Conservation (phyloP, 805 yeast genomes). For the Wickerhamiella alocasiicola region DNA sequence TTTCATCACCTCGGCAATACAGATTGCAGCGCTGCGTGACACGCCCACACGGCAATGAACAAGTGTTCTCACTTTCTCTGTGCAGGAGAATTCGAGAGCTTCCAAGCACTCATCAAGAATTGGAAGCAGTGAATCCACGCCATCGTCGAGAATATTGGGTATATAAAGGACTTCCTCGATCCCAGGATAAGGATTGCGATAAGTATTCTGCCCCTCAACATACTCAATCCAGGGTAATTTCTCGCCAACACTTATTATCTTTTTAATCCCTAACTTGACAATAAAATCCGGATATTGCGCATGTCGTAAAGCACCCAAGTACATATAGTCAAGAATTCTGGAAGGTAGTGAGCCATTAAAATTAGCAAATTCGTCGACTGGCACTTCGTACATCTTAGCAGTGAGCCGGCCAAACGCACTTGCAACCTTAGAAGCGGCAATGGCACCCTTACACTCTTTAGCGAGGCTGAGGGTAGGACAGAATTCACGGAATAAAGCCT, state of each 20-base stretch:
- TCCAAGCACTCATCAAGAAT: slow-evolving; percentile 52
- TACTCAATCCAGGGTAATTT: slow-evolving; percentile 46
- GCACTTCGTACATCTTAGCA: slow-evolving; percentile 10
- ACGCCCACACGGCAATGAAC: slow-evolving; percentile 96
- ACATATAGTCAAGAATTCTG: slow-evolving; percentile 65
- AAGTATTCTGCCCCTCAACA: slow-evolving; percentile 9
- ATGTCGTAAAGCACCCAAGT: slow-evolving; percentile 72
- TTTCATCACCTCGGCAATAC: slow-evolving; percentile 89
- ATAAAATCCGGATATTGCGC: slow-evolving; percentile 62
- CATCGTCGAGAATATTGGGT: slow-evolving; percentile 76
- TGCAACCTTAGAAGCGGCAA: slow-evolving; percentile 1
- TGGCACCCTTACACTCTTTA: slow-evolving; percentile 15
- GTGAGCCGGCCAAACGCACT: slow-evolving; percentile 8
- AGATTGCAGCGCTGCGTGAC: slow-evolving; percentile 86
- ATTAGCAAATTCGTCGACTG: slow-evolving; percentile 24
- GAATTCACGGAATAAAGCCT: slow-evolving; percentile 43
- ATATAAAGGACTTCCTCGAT: slow-evolving; percentile 47
- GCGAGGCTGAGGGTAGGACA: slow-evolving; percentile 36
- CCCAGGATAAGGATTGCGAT: slow-evolving; percentile 15
- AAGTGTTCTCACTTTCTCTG: slow-evolving; percentile 33
- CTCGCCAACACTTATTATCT: slow-evolving; percentile 83
- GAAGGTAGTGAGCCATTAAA: slow-evolving; percentile 70
- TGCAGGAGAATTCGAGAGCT: slow-evolving; percentile 40
- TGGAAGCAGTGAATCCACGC: slow-evolving; percentile 60
- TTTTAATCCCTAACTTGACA: slow-evolving; percentile 50